Percentiles rank a stretch among this genome's conserved stretches.
Conservation (phyloP, 2,329 filamentous ascomycete genomes). For the Fusarium papillatum region DNA sequence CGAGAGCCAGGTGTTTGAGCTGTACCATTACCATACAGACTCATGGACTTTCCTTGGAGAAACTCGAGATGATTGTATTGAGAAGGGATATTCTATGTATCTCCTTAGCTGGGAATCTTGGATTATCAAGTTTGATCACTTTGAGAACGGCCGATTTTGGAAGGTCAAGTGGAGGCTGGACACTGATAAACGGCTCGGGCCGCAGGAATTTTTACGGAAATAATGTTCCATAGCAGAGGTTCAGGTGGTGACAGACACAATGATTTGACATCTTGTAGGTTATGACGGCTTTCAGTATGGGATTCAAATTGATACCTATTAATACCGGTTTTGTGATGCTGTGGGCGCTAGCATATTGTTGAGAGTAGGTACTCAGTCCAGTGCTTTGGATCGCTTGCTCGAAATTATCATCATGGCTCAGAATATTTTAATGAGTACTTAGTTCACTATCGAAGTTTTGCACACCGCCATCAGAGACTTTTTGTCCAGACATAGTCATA, state of each 20-base stretch:
- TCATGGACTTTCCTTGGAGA: neutral
- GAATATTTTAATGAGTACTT: too few species aligned
- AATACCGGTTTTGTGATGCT: too few species aligned
- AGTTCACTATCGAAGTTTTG: too few species aligned
- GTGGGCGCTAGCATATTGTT: too few species aligned
- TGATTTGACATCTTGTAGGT: neutral
- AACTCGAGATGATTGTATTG: constrained; percentile 6
- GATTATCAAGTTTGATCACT: constrained; percentile 5
- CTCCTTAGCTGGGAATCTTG: constrained; percentile 1
- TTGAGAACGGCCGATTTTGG: neutral
- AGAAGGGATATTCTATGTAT: neutral
- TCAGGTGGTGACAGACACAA: too few species aligned
- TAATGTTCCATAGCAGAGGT: neutral
- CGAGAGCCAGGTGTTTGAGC: neutral
- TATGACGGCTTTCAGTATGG: neutral
- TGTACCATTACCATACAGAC: constrained; percentile 5
- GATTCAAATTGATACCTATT: neutral
- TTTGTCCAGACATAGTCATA: neutral
- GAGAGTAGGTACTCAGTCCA: too few species aligned
- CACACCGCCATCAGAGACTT: too few species aligned
- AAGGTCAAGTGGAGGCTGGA: neutral
- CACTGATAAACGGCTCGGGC: neutral
- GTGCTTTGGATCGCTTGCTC: too few species aligned
- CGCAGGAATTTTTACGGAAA: neutral
- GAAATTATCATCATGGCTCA: too few species aligned